phyloP scores from a whole-genome alignment of 1,284 basidiomycete genomes.

The Cryptococcus sp. region DNA sequence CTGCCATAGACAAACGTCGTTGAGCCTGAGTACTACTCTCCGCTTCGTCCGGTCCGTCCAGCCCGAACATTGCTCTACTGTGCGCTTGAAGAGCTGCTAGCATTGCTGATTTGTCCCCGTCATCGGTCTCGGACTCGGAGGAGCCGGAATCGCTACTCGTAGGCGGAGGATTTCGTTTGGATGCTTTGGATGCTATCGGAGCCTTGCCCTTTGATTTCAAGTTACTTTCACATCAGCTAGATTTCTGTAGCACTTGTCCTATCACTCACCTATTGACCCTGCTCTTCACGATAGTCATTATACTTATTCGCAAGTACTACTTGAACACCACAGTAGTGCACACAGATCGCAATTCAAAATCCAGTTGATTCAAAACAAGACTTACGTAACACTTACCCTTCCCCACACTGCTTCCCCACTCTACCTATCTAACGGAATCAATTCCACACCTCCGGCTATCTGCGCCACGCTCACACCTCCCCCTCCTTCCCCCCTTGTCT shows the following conservation, averaged over 20 bases:
- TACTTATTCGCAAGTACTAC: no score
- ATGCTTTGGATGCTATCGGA: not conserved
- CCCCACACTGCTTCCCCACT: not conserved
- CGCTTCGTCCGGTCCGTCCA: conserved; percentile 13
- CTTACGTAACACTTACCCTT: not conserved
- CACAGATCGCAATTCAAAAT: no score
- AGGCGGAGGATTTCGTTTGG: not conserved
- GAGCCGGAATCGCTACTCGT: not conserved
- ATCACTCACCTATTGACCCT: not conserved
- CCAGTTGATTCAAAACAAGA: not conserved
- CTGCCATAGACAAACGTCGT: conserved; percentile 8
- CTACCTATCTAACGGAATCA: not conserved
- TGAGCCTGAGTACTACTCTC: conserved; percentile 25
- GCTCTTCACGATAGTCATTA: not conserved
- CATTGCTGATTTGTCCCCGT: conserved; percentile 32
- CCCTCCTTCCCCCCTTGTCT: not conserved
- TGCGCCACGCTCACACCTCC: no score
- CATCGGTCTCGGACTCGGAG: conserved; percentile 13
- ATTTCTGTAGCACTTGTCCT: not conserved
- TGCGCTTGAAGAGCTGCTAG: conserved; percentile 46
- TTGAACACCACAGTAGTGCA: no score
- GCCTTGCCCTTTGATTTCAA: not conserved
- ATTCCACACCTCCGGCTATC: no score
- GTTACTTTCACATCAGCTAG: not conserved
- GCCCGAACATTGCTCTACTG: conserved; percentile 39